Evolutionary conservation across 78 protist species (phyloP).

Genomic region (Bigelowiella natans): DNA sequence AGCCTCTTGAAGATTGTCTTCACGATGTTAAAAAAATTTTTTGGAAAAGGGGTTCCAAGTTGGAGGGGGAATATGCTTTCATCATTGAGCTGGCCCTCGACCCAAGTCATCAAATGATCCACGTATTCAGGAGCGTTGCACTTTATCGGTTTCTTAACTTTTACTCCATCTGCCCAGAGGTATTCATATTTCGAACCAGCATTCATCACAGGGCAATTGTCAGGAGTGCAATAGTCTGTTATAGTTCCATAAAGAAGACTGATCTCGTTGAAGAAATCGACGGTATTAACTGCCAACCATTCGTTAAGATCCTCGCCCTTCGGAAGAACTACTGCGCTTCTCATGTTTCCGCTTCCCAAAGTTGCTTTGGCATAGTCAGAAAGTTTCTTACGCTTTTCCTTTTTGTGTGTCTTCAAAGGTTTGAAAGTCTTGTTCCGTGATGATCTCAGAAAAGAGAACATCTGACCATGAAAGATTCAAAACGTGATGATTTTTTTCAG

Average conservation of each 20-base stretch:
- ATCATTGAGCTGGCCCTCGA: conserved; percentile 78
- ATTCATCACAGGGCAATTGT: conserved; percentile 81
- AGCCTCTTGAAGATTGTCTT: conserved; percentile 73
- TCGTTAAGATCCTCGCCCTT: conserved; percentile 85
- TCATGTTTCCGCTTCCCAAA: conserved; percentile 41
- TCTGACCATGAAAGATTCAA: no score
- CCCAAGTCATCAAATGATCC: conserved; percentile 88
- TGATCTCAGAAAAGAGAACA: not conserved
- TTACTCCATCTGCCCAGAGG: conserved; percentile 86
- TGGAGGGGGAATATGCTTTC: conserved; percentile 73
- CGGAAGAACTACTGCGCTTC: conserved; percentile 80
- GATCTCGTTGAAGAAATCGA: conserved; percentile 93
- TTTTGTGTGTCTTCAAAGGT: not conserved
- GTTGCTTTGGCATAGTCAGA: conserved; percentile 36
- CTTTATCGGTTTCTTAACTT: conserved; percentile 68
- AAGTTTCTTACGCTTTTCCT: conserved; percentile 16
- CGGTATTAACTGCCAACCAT: conserved; percentile 91
- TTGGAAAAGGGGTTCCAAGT: conserved; percentile 67
- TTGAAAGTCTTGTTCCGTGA: not conserved
- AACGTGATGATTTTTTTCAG: no score
- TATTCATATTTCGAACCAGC: conserved; percentile 87
- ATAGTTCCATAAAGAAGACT: conserved; percentile 86
- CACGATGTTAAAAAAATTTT: conserved; percentile 58
- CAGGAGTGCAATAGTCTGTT: conserved; percentile 88
- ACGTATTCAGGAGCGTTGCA: conserved; percentile 86